phyloP scores from a whole-genome alignment of 306 rosid species.

The Senna siamea region DNA sequence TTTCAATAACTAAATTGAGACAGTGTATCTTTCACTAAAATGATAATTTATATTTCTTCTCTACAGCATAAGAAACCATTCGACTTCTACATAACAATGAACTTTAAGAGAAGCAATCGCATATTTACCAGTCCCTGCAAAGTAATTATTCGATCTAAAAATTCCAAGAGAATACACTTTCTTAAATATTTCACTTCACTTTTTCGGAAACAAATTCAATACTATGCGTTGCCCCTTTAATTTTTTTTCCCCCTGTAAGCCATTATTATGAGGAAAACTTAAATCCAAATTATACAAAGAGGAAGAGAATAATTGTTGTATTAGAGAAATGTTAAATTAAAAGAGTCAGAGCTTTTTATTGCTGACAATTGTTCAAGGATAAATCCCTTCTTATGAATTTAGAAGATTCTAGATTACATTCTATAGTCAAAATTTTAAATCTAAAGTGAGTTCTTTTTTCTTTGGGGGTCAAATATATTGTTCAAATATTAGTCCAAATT shows the following conservation, averaged over 20 bases:
- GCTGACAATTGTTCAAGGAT: too few species aligned
- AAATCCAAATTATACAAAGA: slow-evolving; percentile 39
- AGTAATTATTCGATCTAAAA: background rate
- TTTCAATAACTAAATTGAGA: too few species aligned
- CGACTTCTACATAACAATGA: background rate
- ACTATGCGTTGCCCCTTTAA: background rate
- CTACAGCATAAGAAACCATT: background rate
- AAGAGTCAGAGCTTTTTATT: too few species aligned
- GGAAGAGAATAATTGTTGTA: slow-evolving; percentile 45
- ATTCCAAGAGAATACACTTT: background rate
- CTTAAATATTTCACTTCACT: background rate
- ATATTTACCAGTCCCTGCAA: background rate
- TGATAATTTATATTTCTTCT: background rate
- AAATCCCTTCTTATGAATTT: too few species aligned
- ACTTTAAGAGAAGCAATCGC: background rate
- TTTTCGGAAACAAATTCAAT: background rate
- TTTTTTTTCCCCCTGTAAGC: background rate
- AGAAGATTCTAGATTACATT: too few species aligned
- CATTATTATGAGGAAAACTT: background rate
- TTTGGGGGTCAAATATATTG: too few species aligned
- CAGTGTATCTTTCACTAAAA: too few species aligned
- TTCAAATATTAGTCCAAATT: too few species aligned
- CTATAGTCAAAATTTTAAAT: too few species aligned
- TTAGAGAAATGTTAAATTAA: slow-evolving; percentile 58
- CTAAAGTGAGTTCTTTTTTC: too few species aligned